Evolutionary conservation across 169 alveolate species (phyloP).

Genomic region (Cryptosporidium canis): DNA sequence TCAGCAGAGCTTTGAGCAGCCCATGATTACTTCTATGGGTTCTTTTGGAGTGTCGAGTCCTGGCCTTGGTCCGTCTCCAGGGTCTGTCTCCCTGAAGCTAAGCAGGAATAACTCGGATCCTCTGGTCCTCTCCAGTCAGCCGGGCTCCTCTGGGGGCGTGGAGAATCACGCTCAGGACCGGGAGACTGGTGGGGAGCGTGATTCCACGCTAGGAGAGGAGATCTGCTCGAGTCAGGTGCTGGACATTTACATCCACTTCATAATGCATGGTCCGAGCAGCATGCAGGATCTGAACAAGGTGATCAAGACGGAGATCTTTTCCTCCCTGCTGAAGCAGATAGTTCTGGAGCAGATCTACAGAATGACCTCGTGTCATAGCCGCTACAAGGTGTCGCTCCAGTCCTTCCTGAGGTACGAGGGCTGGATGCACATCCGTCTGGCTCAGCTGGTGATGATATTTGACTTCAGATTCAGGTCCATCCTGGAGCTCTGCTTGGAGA

Average conservation of each 20-base stretch:
- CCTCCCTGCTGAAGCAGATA: background rate
- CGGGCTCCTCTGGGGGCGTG: background rate
- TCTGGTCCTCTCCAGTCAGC: background rate
- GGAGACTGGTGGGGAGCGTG: background rate
- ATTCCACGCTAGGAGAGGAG: background rate
- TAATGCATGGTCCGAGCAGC: constrained; percentile 29
- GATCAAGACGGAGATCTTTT: constrained; percentile 23
- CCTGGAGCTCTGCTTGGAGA: constrained; percentile 5
- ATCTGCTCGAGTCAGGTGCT: background rate
- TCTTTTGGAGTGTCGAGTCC: constrained; percentile 1
- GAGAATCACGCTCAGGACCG: background rate
- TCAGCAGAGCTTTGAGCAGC: constrained; percentile 1
- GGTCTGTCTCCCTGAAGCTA: background rate
- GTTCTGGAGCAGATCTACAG: background rate
- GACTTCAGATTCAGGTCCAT: constrained; percentile 10
- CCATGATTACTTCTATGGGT: background rate
- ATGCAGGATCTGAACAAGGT: constrained; percentile 19
- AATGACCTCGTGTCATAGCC: background rate
- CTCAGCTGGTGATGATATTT: constrained; percentile 25
- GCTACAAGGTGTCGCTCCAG: background rate
- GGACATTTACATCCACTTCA: constrained; percentile 27
- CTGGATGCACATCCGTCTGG: constrained; percentile 47
- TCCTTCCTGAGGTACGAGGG: constrained; percentile 48
- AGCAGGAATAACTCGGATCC: constrained; percentile 56
- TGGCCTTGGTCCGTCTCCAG: background rate